These are phyloP conservation scores for Phytophthora nicotianae DNA, from an alignment of 352 stramenopile species.

Conservation along the genomic window DNA sequence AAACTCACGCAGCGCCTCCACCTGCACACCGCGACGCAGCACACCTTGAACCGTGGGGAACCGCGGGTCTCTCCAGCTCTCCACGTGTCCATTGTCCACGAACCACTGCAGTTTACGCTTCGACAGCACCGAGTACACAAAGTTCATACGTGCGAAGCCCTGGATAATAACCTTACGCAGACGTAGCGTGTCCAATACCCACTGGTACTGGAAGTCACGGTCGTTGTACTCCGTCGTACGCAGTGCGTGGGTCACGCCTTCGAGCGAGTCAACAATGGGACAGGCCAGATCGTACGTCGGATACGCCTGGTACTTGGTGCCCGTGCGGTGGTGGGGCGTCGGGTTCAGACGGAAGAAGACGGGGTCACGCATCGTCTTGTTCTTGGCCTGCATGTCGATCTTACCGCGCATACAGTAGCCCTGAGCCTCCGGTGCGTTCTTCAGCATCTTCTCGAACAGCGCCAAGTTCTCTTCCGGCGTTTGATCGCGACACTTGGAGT, in stretches of 20 bases:
- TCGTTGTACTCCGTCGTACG: slow-evolving; percentile 99
- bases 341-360: slow-evolving; percentile 89
- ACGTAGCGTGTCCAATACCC: slow-evolving; percentile 89
- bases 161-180: slow-evolving; percentile 90
- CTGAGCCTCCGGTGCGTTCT: slow-evolving; percentile 81
- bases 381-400: slow-evolving; percentile 94
- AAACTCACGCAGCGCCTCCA: slow-evolving; percentile 96
- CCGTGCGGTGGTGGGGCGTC: slow-evolving; percentile 90
- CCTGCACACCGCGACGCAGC: slow-evolving; percentile 95
- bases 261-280: slow-evolving; percentile 98
- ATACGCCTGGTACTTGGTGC: slow-evolving; percentile 98
- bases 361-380: slow-evolving; percentile 88
- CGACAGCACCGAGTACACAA: slow-evolving; percentile 98
- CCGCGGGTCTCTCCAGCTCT: slow-evolving; percentile 97
- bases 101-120: slow-evolving; percentile 99
- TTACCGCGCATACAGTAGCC: slow-evolving; percentile 92
- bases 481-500: slow-evolving; percentile 93
- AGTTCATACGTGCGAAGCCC: slow-evolving; percentile 99
- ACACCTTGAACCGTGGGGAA: slow-evolving; percentile 99
- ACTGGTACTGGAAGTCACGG: slow-evolving; percentile 98
- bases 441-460: slow-evolving; percentile 97
- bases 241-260: slow-evolving; percentile 99
- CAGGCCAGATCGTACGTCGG: slow-evolving; percentile 99
- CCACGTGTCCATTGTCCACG: slow-evolving; percentile 96
- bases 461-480: slow-evolving; percentile 84